Evolutionary conservation across 177 flowering plant species (phyloP), one percentile per base, ranked within the genome.

Genomic region (Vitis hybrid): DNA sequence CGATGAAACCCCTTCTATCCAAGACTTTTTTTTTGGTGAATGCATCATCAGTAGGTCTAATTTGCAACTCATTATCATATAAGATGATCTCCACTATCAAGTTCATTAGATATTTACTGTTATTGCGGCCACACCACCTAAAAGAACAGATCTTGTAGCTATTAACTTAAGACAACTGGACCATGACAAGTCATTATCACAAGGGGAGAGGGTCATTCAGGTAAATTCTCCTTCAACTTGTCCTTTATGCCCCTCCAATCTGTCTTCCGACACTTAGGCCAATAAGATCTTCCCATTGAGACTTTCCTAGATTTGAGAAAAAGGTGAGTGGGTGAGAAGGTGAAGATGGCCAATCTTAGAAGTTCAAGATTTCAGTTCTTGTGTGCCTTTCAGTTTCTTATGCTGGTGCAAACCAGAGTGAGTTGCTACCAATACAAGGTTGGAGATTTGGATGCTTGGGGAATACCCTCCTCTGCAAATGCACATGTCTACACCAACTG

Each of bases 361-460:
- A 81, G 69, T 62, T 73, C 78, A 39, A 80, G 71, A 48, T 65
- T 19, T 63, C 77, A 66, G 56, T 19, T 81, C 31, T 70, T 71
- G 8, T 69, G 16, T 71, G 80, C 73, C 54, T 54, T 88, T 60
- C 84, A 67, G 65, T 26, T 89, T 54, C 77, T 90, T 29, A 1
- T 83, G 22, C 39, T 81, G 14, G 11, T 86, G 2, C 89, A 85
- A 74, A 71, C 78, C 76, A 59, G 78, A 62, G 90, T 84, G 16
- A 51, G 71, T 13, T 76, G 89, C 72, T 81, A 73, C 59, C 86
- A 79, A 70, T 87, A 85, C 88, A 84, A 89, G 73, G 98, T 96
- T 15, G 99, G 98, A 80, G 90, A 90, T 77, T 80, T 96, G 67
- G 79, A 85, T 81, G 78, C 90, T 57, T 96, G 99, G 99, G 88